Conservation (phyloP, 257 asterid genomes). For the Phtheirospermum japonicum region DNA sequence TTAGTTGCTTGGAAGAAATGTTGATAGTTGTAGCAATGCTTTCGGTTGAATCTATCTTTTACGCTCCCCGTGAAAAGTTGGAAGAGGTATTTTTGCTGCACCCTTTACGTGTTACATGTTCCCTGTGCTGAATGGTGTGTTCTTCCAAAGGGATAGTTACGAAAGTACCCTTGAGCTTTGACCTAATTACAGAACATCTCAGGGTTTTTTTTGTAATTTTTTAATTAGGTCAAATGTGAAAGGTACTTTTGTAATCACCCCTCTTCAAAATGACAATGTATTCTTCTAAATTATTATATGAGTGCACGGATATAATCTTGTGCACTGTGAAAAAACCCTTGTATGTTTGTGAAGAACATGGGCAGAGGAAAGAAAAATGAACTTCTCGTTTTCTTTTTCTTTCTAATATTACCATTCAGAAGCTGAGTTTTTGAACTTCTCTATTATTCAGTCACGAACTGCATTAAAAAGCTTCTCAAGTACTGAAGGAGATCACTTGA, state of each 20-base stretch:
- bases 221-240: neutral
- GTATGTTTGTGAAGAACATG: constrained; percentile 5
- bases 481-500: constrained; percentile 90
- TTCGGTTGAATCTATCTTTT: constrained; percentile 86
- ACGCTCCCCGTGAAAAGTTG: constrained; percentile 89
- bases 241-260: neutral
- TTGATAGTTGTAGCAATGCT: constrained; percentile 82
- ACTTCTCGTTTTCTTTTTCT: constrained; percentile 6
- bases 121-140: neutral
- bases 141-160: too few relatives aligned
- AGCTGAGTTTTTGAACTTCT: constrained; percentile 31
- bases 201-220: neutral
- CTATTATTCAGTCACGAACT: constrained; percentile 57
- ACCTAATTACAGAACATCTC: neutral
- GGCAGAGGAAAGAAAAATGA: neutral
- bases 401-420: constrained; percentile 14
- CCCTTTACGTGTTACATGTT: constrained; percentile 14
- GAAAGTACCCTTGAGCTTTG: neutral
- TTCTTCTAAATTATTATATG: too few relatives aligned
- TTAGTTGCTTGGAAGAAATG: constrained; percentile 90
- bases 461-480: constrained; percentile 79
- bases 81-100: constrained; percentile 66
- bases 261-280: too few relatives aligned
- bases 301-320: too few relatives aligned
- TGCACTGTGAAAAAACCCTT: neutral